Evolutionary conservation across 257 asterid species (phyloP), one percentile per base, ranked within the genome.

Genomic region (Scutellaria galericulata): DNA sequence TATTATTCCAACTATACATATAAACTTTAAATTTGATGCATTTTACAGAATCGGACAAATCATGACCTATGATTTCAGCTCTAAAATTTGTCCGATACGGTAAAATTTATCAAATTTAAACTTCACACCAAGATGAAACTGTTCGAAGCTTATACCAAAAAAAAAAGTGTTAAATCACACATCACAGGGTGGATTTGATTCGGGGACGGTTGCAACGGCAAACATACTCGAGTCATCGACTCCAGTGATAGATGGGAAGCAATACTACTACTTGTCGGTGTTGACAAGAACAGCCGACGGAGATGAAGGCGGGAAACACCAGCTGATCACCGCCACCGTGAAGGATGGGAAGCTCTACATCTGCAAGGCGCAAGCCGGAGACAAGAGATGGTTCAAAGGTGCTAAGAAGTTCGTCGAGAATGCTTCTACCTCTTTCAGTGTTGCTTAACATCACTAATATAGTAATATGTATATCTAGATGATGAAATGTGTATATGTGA

Each of bases 301-400:
- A 18, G 89, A 83, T 46, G 96, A 93, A 75, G 98, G 98, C 0
- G 98, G 98, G 3, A 90, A 86, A 51, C 97, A 92, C 86, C 97
- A 88, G 35, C 78, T 90, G 80, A 88, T 90, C 47, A 62, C 79
- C 5, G 93, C 98, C 60, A 81, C 92, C 0, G 89, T 89, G 20
- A 78, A 84, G 15, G 86, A 80, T 11, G 92, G 97, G 8, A 90
- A 94, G 86, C 95, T 94, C 40, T 94, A 87, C 86, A 83, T 91
- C 42, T 89, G 95, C 90, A 94, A 94, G 83, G 96, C 96, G 12
- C 99, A 94, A 74, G 99, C 99, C 4, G 99, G 99, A 22, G 97
- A 91, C 87, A 94, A 94, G 86, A 87, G 99, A 86, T 91, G 99
- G 97, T 91, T 94, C 84, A 94, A 94, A 76, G 97, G 98, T 59